A percentile compares a stretch with the other conserved stretches of the same genome.
Conservation (phyloP, 768 basidiomycete genomes). For the Tremella fuciformis region DNA sequence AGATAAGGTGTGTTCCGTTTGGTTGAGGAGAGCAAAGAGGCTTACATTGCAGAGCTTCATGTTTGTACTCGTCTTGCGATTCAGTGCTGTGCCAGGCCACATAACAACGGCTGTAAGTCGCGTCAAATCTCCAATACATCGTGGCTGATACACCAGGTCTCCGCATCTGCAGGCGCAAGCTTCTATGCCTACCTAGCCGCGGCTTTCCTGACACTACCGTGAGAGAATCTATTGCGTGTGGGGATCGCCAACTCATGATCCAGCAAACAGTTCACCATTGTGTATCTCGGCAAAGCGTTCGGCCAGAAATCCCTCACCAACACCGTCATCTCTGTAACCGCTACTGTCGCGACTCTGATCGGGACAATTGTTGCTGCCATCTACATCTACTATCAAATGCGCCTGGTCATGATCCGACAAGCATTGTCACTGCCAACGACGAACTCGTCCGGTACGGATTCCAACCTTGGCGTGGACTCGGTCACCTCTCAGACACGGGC, state of each 20-base stretch:
- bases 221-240: constrained; percentile 10
- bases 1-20: constrained; percentile 33
- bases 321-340: constrained; percentile 39
- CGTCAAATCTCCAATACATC: background rate
- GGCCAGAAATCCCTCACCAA: constrained; percentile 37
- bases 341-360: constrained; percentile 37
- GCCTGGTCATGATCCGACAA: constrained; percentile 38
- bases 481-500: background rate
- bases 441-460: background rate
- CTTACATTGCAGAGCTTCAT: constrained; percentile 41
- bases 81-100: constrained; percentile 49
- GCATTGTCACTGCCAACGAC: constrained; percentile 18
- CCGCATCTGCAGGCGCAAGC: constrained; percentile 46
- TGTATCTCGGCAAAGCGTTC: constrained; percentile 47
- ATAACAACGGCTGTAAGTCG: constrained; percentile 37
- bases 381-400: constrained; percentile 51
- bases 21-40: background rate
- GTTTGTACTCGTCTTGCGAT: constrained; percentile 48
- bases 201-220: constrained; percentile 45
- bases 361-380: constrained; percentile 46
- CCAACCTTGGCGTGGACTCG: too few species aligned
- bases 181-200: constrained; percentile 45
- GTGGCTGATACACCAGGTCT: constrained; percentile 18
- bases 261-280: constrained; percentile 47
- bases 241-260: constrained; percentile 50